Percentiles rank a stretch among this genome's conserved stretches.
These are phyloP conservation scores for Ophiostoma sp. DNA, from an alignment of 2,329 filamentous ascomycete genomes.

Conservation along the genomic window DNA sequence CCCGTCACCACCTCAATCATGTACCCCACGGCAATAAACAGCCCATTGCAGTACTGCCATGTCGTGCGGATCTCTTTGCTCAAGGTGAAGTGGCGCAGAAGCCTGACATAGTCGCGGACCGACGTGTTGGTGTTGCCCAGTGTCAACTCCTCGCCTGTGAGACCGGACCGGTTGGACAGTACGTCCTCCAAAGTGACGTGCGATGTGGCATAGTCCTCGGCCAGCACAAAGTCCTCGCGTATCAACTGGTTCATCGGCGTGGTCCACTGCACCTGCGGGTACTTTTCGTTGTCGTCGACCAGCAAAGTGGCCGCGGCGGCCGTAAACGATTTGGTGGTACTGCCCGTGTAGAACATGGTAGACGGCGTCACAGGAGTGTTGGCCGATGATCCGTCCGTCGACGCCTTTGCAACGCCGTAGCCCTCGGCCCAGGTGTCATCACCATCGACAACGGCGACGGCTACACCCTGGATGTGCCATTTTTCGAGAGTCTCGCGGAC, in stretches of 20 bases:
- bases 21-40: background rate
- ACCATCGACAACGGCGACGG: background rate
- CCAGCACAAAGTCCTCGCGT: background rate
- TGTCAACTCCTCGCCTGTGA: background rate
- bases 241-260: background rate
- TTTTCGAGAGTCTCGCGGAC: background rate
- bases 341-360: background rate
- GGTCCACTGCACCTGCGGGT: background rate
- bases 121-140: background rate
- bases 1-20: background rate
- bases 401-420: background rate
- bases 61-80: background rate
- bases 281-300: background rate
- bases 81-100: background rate
- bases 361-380: background rate
- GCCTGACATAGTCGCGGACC: background rate
- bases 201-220: background rate
- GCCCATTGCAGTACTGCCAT: background rate
- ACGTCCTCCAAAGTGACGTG: slow-evolving; percentile 1
- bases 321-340: background rate
- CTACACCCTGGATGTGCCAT: background rate
- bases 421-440: background rate
- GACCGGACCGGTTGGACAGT: background rate
- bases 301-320: background rate
- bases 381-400: background rate